Percentiles rank a stretch among this genome's conserved stretches.
Evolutionary conservation across 2,329 filamentous ascomycete genomes (phyloP).

Genomic region (Nemania sp.): DNA sequence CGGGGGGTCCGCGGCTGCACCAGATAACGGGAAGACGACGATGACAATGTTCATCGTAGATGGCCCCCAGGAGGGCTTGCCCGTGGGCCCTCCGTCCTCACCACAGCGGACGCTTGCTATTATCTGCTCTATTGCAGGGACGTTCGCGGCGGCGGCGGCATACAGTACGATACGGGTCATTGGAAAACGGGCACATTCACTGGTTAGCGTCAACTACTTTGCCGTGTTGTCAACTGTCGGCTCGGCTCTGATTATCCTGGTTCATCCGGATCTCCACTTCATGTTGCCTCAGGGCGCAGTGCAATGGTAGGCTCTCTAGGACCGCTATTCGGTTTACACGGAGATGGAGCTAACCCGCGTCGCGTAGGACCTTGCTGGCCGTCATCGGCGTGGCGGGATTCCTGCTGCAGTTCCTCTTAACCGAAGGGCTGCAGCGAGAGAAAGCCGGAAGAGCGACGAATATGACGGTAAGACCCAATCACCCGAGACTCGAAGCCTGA

Average conservation of each 20-base stretch:
- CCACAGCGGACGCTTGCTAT: constrained; percentile 69
- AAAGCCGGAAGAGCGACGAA: constrained; percentile 51
- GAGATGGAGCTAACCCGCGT: constrained; percentile 30
- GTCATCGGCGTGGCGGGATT: constrained; percentile 72
- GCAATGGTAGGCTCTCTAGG: constrained; percentile 53
- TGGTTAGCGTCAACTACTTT: constrained; percentile 81
- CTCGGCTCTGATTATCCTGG: constrained; percentile 62
- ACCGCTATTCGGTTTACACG: not conserved
- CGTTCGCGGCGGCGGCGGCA: constrained; percentile 69
- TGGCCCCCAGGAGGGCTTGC: constrained; percentile 25
- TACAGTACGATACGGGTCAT: constrained; percentile 77
- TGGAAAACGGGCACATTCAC: constrained; percentile 72
- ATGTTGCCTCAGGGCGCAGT: constrained; percentile 40
- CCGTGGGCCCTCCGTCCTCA: constrained; percentile 49
- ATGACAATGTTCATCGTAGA: constrained; percentile 20
- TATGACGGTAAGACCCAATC: constrained; percentile 38
- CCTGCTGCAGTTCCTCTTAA: constrained; percentile 77
- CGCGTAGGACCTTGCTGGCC: constrained; percentile 57
- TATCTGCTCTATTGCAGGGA: constrained; percentile 67
- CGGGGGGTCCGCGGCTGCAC: constrained; percentile 24
- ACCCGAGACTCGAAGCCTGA: not conserved
- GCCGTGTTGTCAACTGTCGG: constrained; percentile 68
- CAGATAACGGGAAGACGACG: not conserved
- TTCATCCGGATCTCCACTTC: constrained; percentile 48
- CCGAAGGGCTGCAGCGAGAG: constrained; percentile 72